These are phyloP conservation scores for Trichoderma erinaceum DNA, from an alignment of 495 filamentous ascomycete species.

Conservation along the genomic window DNA sequence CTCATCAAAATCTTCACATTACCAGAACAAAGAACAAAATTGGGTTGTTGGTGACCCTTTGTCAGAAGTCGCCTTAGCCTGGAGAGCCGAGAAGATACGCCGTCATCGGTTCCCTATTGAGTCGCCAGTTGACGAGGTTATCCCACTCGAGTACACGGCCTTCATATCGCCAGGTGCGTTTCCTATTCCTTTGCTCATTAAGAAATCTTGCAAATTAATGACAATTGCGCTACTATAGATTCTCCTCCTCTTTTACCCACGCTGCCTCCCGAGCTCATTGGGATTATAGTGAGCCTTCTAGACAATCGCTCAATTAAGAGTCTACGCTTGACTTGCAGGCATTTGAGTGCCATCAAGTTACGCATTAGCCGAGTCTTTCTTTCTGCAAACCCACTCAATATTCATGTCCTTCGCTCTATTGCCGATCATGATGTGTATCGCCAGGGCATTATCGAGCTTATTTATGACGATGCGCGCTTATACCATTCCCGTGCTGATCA, in stretches of 20 bases:
- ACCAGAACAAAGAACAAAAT: too few relatives aligned
- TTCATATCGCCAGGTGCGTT: background rate
- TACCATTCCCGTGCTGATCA: background rate
- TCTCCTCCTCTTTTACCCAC: background rate
- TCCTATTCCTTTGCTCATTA: background rate
- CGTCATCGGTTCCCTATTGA: background rate
- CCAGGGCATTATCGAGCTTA: background rate
- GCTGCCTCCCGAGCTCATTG: background rate
- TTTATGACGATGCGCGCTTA: background rate
- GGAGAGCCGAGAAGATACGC: background rate
- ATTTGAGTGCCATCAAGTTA: background rate
- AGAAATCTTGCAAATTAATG: background rate
- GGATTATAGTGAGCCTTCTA: background rate
- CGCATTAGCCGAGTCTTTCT: background rate
- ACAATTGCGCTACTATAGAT: background rate
- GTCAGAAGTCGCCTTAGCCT: background rate
- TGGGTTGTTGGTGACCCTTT: too few relatives aligned
- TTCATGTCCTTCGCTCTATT: background rate
- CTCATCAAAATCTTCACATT: too few relatives aligned
- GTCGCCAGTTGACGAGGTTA: background rate
- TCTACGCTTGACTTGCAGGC: background rate
- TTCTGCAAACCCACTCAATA: background rate
- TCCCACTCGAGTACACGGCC: background rate
- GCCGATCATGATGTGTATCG: background rate
- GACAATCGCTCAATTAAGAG: background rate